Conservation (phyloP, 2,329 filamentous ascomycete species). For the Ceratocystiopsis brevicomis region DNA sequence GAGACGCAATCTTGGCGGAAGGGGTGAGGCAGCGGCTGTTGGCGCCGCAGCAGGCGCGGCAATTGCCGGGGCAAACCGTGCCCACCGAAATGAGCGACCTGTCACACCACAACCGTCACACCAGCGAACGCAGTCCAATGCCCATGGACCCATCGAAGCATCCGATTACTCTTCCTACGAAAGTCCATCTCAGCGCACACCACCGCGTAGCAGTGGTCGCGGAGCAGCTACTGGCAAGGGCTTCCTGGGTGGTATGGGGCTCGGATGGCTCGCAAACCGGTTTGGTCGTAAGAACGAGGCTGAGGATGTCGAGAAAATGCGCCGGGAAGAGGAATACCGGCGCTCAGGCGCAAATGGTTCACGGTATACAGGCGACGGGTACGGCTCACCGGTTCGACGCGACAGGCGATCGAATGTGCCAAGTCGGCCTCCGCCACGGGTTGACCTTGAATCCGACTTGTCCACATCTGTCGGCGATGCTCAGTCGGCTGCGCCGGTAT, state of each 20-base stretch:
- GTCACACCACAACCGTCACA: conserved; percentile 29
- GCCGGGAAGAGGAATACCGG: conserved; percentile 27
- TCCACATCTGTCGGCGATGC: no score
- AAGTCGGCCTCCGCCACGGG: no score
- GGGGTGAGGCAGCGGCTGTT: conserved; percentile 12
- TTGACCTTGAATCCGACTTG: no score
- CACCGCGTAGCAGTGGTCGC: conserved; percentile 17
- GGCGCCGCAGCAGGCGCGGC: conserved; percentile 21
- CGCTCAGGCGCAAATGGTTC: conserved; percentile 43
- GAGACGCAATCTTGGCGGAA: neutral
- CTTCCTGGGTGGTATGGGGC: conserved; percentile 39
- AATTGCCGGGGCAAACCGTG: conserved; percentile 12
- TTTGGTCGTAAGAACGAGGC: conserved; percentile 37
- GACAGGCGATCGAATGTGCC: conserved; percentile 9
- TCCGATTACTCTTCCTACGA: conserved; percentile 42
- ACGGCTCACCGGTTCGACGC: conserved; percentile 28
- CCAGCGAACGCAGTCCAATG: conserved; percentile 21
- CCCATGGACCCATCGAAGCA: conserved; percentile 23
- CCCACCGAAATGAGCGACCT: conserved; percentile 18
- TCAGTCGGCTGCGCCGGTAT: conserved; percentile 12
- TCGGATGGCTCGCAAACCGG: conserved; percentile 50
- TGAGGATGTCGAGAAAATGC: conserved; percentile 27
- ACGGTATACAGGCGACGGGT: conserved; percentile 51
- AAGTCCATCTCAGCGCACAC: conserved; percentile 40
- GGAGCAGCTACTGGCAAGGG: conserved; percentile 32